Base-by-base conservation (phyloP, 345 rosid genomes). In the Hibiscus trionum region DNA sequence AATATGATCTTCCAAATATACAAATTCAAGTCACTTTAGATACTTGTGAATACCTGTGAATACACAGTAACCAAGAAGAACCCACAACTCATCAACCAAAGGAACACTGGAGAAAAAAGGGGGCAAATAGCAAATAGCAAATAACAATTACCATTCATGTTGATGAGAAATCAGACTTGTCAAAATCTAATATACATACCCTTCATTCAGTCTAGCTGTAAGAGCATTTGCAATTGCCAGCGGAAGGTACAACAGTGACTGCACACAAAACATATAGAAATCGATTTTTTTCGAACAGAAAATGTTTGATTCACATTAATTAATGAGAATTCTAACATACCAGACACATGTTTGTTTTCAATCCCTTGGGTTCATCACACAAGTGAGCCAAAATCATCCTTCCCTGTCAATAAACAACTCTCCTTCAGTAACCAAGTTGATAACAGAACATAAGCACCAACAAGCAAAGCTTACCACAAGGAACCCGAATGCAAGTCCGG, bases 261-360 rank as follows among this genome's bases (percentile, higher is more conserved):
- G 85, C 84, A 66, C 24, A 29, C 52, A 66, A 16, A 65, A 37
- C 49, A 70, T 3, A 17, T 64, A n/a, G 12, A 63, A 4, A 17
- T 37, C 19, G 10, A 10, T 33, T 33, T 64, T 17, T 64, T 15
- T 16, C 16, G 7, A 64, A 37, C 31, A 64, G 9, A 63, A 37
- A 17, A 63, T 17, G 47, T 37, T 37, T 35, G 69, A 11, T 11
- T 33, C 31, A 72, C 37, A 33, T 33, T 27, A 27, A 27, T 27
- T 27, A 27, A 27, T 27, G 31, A 27, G 61, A 74, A 73, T 72
- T 49, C 31, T 17, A 39, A 27, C 82, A 77, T 95, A 93, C 99
- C 96, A 95, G 75, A 87, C 99, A 92, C 99, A 95, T 95, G 76
- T 95, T 89, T 76, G 99, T 95, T 85, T 93, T 95, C 73, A 95